A percentile compares a stretch with the other conserved stretches of the same genome.
These are phyloP conservation scores for Rhododendron mucronatum DNA, from an alignment of 148 eudicot genomes.

Conservation along the genomic window DNA sequence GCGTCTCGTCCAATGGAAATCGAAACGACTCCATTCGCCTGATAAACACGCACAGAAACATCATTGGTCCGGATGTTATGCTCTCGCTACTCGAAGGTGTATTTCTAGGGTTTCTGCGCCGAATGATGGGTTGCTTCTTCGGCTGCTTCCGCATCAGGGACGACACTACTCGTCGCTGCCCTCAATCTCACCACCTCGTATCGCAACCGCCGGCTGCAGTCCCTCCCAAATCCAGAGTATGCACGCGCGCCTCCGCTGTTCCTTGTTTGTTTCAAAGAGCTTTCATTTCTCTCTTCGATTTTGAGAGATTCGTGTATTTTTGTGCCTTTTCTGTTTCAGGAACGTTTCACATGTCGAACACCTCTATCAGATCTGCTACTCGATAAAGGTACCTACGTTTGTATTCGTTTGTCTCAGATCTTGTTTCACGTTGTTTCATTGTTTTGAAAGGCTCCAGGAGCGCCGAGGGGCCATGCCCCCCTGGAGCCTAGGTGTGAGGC, in stretches of 20 bases:
- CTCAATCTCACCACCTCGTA: conserved; percentile 8
- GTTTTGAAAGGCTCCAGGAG: neutral
- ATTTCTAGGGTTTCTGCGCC: conserved; percentile 27
- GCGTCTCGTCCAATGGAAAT: neutral
- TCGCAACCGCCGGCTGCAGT: neutral
- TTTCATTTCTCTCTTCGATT: neutral
- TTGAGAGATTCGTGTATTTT: neutral
- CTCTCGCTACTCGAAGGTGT: conserved; percentile 6
- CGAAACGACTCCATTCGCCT: neutral
- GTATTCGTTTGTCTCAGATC: neutral
- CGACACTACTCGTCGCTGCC: neutral
- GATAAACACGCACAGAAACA: neutral
- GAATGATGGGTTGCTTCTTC: conserved; percentile 43
- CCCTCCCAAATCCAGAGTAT: conserved; percentile 15
- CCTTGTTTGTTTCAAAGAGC: neutral
- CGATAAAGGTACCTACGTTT: conserved; percentile 29
- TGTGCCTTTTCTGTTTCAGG: conserved; percentile 21
- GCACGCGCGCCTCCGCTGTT: neutral
- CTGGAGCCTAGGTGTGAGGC: neutral
- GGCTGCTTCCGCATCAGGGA: conserved; percentile 36
- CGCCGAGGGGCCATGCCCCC: neutral
- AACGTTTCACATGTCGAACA: conserved; percentile 20
- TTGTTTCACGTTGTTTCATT: neutral
- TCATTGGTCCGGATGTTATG: conserved; percentile 11
- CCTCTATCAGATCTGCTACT: conserved; percentile 35